Evolutionary conservation across 768 basidiomycete genomes (phyloP).

Genomic region (Paxillus rubicundulus): DNA sequence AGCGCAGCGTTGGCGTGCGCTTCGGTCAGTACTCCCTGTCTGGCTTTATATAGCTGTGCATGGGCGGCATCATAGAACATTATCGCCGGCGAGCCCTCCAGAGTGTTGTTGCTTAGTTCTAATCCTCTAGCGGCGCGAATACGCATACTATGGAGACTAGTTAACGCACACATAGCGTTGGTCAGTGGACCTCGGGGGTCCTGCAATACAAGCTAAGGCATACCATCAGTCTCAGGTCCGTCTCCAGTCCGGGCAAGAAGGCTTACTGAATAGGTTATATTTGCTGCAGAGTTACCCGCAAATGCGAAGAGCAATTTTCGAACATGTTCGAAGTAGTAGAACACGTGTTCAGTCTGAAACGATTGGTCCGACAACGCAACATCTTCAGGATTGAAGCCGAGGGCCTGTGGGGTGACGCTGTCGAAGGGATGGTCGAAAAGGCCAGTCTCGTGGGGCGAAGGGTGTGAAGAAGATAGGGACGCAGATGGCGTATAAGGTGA

Average conservation of each 20-base stretch:
- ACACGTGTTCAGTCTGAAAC: constrained; percentile 56
- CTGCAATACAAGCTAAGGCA: constrained; percentile 46
- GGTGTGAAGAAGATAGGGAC: constrained; percentile 32
- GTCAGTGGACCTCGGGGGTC: constrained; percentile 71
- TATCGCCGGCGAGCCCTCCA: constrained; percentile 56
- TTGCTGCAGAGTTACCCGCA: constrained; percentile 57
- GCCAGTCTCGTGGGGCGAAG: constrained; percentile 33
- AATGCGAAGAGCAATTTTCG: constrained; percentile 66
- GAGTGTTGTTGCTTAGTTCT: constrained; percentile 49
- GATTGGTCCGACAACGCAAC: constrained; percentile 36
- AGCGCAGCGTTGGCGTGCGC: constrained; percentile 76
- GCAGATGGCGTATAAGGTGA: constrained; percentile 35
- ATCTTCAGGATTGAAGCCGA: constrained; percentile 23
- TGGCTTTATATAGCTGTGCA: constrained; percentile 57
- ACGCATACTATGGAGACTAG: constrained; percentile 64
- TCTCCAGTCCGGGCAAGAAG: not conserved
- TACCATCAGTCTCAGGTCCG: constrained; percentile 16
- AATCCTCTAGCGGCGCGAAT: constrained; percentile 62
- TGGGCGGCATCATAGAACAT: constrained; percentile 70
- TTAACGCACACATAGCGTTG: constrained; percentile 73
- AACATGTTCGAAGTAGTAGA: constrained; percentile 76
- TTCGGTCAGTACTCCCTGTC: constrained; percentile 55
- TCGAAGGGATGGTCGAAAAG: constrained; percentile 37
- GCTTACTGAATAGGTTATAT: constrained; percentile 65
- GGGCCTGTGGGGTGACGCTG: constrained; percentile 30